A percentile compares a stretch with the other conserved stretches of the same genome.
These are phyloP conservation scores for Lotmaria passim DNA, from an alignment of 208 protist genomes.

Conservation along the genomic window DNA sequence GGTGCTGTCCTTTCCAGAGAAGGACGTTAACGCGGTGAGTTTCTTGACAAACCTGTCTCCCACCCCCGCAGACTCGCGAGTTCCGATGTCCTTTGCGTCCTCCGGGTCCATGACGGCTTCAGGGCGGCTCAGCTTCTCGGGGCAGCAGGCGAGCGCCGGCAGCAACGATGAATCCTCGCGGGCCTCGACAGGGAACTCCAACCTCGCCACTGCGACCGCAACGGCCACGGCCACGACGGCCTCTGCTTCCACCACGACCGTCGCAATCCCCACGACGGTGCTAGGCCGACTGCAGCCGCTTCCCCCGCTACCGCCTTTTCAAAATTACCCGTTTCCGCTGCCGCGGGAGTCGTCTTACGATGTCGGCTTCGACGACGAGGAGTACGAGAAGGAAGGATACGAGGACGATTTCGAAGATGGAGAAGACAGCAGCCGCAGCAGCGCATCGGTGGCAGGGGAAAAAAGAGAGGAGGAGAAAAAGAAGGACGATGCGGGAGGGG, in stretches of 20 bases:
- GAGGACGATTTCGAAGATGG: not conserved
- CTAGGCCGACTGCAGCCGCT: conserved; percentile 10
- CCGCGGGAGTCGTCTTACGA: conserved; percentile 13
- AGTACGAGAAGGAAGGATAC: conserved; percentile 1
- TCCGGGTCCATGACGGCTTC: not conserved
- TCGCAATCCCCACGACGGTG: not conserved
- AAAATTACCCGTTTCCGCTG: conserved; percentile 22
- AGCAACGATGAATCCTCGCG: not conserved
- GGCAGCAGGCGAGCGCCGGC: not conserved
- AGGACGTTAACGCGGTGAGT: conserved; percentile 5
- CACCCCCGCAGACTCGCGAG: not conserved
- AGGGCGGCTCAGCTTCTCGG: not conserved
- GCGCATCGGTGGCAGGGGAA: not conserved
- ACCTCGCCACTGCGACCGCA: not conserved
- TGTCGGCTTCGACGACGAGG: not conserved
- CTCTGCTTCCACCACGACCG: not conserved
- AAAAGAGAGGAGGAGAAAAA: not conserved
- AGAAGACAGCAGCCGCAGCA: not conserved
- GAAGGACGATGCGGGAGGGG: not conserved
- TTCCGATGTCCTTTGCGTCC: not conserved
- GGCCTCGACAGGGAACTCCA: not conserved
- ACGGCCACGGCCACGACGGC: not conserved
- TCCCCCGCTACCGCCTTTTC: conserved; percentile 11
- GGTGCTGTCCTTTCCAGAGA: not conserved
- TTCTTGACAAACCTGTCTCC: not conserved